These are phyloP conservation scores for Beverwykella pulmonaria DNA, from an alignment of 495 filamentous ascomycete genomes.

Conservation along the genomic window DNA sequence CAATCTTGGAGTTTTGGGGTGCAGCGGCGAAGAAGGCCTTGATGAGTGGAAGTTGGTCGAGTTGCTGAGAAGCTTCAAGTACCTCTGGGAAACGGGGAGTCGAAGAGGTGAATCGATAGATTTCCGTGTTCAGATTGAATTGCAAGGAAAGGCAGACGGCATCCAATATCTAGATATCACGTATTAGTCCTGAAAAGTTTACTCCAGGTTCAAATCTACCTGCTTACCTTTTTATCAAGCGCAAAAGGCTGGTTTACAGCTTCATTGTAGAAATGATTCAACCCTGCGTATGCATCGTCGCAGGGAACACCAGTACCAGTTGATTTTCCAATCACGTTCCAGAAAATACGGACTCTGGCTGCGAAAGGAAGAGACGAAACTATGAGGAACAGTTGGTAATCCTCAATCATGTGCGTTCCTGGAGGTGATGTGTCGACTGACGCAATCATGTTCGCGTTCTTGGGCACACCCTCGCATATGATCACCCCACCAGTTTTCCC, in stretches of 20 bases:
- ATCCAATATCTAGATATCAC: neutral
- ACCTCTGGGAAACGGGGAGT: conserved; percentile 1
- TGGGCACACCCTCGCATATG: conserved; percentile 20
- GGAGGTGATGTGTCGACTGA: conserved; percentile 10
- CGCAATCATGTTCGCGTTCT: conserved; percentile 12
- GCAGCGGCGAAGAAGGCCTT: conserved; percentile 10
- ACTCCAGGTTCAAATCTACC: too few relatives aligned
- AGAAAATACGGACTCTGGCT: conserved; percentile 22
- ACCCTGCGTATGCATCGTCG: neutral
- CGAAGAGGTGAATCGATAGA: conserved; percentile 9
- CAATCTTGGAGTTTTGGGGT: neutral
- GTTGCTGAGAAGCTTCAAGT: neutral
- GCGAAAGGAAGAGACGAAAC: conserved; percentile 18
- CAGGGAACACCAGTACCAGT: neutral
- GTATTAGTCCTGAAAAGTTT: neutral
- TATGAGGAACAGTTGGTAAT: conserved; percentile 25
- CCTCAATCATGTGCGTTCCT: conserved; percentile 5
- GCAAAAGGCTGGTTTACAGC: neutral
- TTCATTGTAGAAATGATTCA: neutral
- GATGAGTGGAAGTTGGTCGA: neutral
- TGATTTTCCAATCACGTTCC: conserved; percentile 18
- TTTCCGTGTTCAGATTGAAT: neutral
- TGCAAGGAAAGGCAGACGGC: conserved; percentile 6
- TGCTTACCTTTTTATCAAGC: conserved; percentile 11
- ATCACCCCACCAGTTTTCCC: conserved; percentile 10